phyloP scores from a whole-genome alignment of 192 early-diverging fungal genomes.

The Coemansia erecta region DNA sequence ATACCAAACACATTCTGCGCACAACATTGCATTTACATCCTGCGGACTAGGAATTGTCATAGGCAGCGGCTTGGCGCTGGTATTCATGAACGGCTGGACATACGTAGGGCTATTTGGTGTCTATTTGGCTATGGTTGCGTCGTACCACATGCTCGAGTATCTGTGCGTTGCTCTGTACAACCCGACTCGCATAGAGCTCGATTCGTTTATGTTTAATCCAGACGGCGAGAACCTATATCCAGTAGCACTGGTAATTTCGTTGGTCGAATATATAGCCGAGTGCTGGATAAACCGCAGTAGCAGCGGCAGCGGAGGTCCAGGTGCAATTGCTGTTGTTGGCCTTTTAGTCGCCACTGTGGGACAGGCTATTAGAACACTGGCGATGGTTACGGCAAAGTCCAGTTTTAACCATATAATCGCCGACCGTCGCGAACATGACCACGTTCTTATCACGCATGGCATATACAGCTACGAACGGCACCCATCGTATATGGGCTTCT shows the following conservation, averaged over 20 bases:
- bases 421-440: conserved; percentile 63
- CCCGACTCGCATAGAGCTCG: conserved; percentile 62
- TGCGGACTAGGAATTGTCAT: conserved; percentile 65
- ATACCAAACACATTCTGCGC: conserved; percentile 66
- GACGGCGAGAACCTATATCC: conserved; percentile 27
- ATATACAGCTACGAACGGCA: conserved; percentile 90
- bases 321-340: conserved; percentile 49
- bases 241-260: conserved; percentile 16
- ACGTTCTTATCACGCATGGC: conserved; percentile 81
- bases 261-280: conserved; percentile 56
- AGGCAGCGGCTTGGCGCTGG: conserved; percentile 55
- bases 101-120: conserved; percentile 58
- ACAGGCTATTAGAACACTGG: conserved; percentile 74
- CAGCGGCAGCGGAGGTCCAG: conserved; percentile 16
- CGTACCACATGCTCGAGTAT: conserved; percentile 90
- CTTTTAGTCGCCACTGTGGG: conserved; percentile 62
- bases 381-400: conserved; percentile 87
- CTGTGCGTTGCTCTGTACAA: conserved; percentile 81
- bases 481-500: conserved; percentile 95
- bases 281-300: conserved; percentile 57
- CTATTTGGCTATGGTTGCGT: conserved; percentile 62
- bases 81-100: conserved; percentile 27
- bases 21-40: conserved; percentile 78
- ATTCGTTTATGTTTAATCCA: conserved; percentile 50
- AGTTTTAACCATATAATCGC: conserved; percentile 87